phyloP scores from a whole-genome alignment of 1,284 basidiomycete genomes.

The Rhodotorula sp. region DNA sequence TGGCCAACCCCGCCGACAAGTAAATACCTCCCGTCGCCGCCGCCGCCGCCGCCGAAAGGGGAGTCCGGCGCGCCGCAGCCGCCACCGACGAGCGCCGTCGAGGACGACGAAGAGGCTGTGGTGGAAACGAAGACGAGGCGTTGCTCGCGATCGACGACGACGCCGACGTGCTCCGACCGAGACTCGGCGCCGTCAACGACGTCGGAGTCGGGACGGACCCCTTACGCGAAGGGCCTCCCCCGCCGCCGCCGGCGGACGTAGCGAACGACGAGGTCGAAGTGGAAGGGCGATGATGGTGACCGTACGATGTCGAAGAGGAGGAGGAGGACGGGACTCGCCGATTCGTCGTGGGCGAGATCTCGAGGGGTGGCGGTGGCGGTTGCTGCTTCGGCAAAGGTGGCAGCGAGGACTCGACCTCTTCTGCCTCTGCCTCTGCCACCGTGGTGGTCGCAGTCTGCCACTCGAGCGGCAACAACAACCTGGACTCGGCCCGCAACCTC shows the following conservation, averaged over 20 bases:
- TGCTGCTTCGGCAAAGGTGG: too few species aligned
- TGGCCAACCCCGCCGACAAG: conserved; percentile 3
- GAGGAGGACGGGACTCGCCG: background rate
- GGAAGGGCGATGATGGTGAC: background rate
- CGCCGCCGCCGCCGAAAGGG: background rate
- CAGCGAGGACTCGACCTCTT: too few species aligned
- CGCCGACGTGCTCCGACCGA: conserved; percentile 27
- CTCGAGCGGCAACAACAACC: background rate
- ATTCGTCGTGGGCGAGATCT: background rate
- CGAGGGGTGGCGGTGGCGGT: conserved; percentile 23
- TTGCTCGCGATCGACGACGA: conserved; percentile 22
- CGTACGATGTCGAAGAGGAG: background rate
- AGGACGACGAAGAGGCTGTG: conserved; percentile 16
- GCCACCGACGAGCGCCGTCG: conserved; percentile 10
- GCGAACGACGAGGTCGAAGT: conserved; percentile 8
- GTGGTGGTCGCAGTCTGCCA: too few species aligned
- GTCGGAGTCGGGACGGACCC: conserved; percentile 29
- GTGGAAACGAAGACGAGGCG: background rate
- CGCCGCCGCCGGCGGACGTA: background rate
- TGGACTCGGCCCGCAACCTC: background rate
- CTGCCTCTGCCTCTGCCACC: too few species aligned
- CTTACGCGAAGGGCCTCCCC: conserved; percentile 8
- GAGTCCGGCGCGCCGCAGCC: background rate
- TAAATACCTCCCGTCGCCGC: background rate
- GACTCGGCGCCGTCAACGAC: conserved; percentile 10